Percentiles rank a stretch among this genome's conserved stretches.
Evolutionary conservation across 192 early-diverging fungal genomes (phyloP).

Genomic region (Coemansia sp.): DNA sequence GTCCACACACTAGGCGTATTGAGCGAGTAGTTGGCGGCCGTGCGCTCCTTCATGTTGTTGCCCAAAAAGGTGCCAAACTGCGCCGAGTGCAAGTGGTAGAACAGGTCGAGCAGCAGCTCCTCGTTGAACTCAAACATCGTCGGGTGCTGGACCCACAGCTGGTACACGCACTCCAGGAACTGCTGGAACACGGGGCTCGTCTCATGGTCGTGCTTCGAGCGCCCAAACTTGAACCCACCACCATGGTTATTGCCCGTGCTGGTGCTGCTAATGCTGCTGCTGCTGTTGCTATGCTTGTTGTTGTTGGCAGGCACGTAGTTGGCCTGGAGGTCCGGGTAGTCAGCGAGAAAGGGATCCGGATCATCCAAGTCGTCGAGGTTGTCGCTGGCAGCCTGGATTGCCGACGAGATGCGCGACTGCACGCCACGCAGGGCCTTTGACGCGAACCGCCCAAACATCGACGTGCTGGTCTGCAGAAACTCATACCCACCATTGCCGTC

Average conservation of each 20-base stretch:
- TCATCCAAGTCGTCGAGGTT: conserved; percentile 39
- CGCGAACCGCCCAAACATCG: conserved; percentile 50
- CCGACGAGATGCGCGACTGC: conserved; percentile 50
- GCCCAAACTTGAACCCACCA: conserved; percentile 33
- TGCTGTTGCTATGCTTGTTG: neutral
- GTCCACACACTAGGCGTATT: conserved; percentile 79
- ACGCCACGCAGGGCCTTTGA: conserved; percentile 34
- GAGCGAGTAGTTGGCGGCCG: conserved; percentile 38
- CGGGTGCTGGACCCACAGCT: conserved; percentile 84
- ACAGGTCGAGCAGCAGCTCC: conserved; percentile 73
- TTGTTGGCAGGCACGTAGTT: conserved; percentile 6
- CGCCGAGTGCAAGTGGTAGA: conserved; percentile 85
- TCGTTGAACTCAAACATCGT: conserved; percentile 94
- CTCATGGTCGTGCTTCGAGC: conserved; percentile 67
- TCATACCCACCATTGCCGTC: conserved; percentile 13
- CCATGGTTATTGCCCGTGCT: neutral
- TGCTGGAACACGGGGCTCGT: conserved; percentile 96
- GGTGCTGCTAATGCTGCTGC: neutral
- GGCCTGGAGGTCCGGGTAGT: conserved; percentile 41
- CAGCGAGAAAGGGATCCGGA: conserved; percentile 27
- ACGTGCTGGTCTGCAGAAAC: conserved; percentile 26
- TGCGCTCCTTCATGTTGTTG: conserved; percentile 83
- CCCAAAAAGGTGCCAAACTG: conserved; percentile 95
- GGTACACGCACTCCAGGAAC: conserved; percentile 96
- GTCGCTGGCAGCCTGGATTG: conserved; percentile 44